Evolutionary conservation across 2,329 filamentous ascomycete genomes (phyloP), one percentile per base, ranked within the genome.

Genomic region (Cercospora sp.): DNA sequence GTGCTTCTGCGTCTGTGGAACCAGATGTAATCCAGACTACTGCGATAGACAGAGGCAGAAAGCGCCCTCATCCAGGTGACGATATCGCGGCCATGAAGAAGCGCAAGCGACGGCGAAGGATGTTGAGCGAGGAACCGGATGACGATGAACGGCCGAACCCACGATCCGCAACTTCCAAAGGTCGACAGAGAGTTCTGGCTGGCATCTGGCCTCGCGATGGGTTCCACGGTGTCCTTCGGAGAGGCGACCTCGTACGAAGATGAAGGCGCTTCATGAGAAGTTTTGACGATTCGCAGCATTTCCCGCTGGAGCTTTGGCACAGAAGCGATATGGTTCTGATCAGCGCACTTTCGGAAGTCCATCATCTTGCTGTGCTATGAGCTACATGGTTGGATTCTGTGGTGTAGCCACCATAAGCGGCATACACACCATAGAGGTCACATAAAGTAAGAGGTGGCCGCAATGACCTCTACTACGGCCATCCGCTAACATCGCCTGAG

Each of bases 161-260:
- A 24, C 61, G 16, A 30, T 28, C 28, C 30, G 10, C 43, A 28
- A n/a, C n/a, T 24, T 26, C 32, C 9, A 62, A 40, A 30, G 49
- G 59, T 3, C 34, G 65, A 30, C 65, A 30, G 21, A 60, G 65
- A n/a, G 30, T 45, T 28, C 32, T 66, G 59, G 51, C 49, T 49
- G 65, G 59, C 7, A 24, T 63, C 13, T 66, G 65, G 59, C 59
- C 28, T n/a, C n/a, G 24, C 16, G 58, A 66, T 45, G 28, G 65
- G 16, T 57, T 60, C 16, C n/a, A 43, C 49, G 58, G 58, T 37
- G 13, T 13, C 16, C 32, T 32, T 45, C 58, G 43, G 16, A 57
- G 26, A 45, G 59, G 28, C 43, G 43, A 65, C 26, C 55, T 51
- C 13, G 61, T 63, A 6, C 40, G 43, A 45, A 61, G 59, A 43